phyloP scores from a whole-genome alignment of 1,284 basidiomycete species.

The Inonotus obliquus region DNA sequence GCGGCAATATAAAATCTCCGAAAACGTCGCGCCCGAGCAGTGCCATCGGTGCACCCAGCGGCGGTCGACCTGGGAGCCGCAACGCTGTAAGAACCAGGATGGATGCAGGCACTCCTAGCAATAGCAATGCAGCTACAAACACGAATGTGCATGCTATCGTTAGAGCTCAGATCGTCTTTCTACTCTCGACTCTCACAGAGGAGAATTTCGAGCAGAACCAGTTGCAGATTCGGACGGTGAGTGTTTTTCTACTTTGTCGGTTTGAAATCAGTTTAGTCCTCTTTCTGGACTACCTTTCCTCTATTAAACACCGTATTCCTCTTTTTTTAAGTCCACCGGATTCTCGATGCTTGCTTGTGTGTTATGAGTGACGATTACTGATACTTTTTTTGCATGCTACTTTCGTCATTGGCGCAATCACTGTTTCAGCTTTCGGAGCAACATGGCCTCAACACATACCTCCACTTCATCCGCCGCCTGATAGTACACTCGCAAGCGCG shows the following conservation, averaged over 20 bases:
- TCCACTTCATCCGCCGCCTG: conserved; percentile 92
- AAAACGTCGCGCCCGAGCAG: conserved; percentile 16
- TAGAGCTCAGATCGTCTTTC: conserved; percentile 89
- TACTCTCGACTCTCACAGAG: conserved; percentile 89
- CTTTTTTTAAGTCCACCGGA: not conserved
- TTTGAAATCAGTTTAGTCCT: not conserved
- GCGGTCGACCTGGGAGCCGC: conserved; percentile 18
- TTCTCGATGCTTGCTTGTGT: not conserved
- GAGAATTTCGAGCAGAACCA: conserved; percentile 93
- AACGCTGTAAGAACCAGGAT: conserved; percentile 22
- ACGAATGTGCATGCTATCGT: conserved; percentile 68
- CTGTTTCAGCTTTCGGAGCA: conserved; percentile 78
- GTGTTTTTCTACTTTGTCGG: conserved; percentile 29
- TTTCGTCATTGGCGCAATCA: conserved; percentile 3
- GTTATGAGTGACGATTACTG: not conserved
- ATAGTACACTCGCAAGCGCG: conserved; percentile 80
- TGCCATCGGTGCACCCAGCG: conserved; percentile 16
- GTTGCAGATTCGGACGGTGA: conserved; percentile 84
- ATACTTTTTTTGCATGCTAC: not conserved
- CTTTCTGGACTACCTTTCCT: not conserved
- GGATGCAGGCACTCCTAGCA: conserved; percentile 29
- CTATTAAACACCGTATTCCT: too few species aligned
- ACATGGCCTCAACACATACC: conserved; percentile 91
- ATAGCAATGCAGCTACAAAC: conserved; percentile 28
- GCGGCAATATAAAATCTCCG: conserved; percentile 1